Conservation (phyloP, 208 protist genomes). For the Trichomonas tenax region DNA sequence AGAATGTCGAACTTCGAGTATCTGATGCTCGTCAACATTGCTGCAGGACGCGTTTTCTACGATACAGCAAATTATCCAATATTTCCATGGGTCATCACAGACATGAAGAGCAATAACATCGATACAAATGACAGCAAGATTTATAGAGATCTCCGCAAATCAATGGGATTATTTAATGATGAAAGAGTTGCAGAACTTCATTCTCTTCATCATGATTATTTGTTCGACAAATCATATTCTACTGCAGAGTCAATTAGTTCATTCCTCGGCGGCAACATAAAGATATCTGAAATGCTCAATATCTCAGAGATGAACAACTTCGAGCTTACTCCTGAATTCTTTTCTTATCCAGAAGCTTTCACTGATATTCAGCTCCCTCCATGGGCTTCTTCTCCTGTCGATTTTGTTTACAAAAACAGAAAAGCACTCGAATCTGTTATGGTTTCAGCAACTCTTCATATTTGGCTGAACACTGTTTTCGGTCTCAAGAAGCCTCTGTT, state of each 20-base stretch:
- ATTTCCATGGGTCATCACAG: not conserved
- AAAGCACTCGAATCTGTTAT: not conserved
- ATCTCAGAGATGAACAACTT: not conserved
- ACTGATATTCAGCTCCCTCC: not conserved
- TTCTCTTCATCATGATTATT: not conserved
- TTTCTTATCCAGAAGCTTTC: not conserved
- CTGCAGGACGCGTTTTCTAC: not conserved
- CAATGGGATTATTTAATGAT: not conserved
- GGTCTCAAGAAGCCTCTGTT: not conserved
- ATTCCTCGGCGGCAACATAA: not conserved
- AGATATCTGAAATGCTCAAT: not conserved
- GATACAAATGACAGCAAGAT: not conserved
- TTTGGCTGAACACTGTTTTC: not conserved
- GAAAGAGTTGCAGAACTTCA: not conserved
- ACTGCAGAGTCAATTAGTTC: not conserved
- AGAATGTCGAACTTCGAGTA: not conserved
- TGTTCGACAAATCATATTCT: not conserved
- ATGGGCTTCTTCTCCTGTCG: not conserved
- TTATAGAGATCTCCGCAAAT: not conserved
- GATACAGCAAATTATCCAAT: not conserved
- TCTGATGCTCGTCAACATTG: not conserved
- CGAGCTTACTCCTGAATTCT: not conserved
- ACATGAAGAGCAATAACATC: not conserved
- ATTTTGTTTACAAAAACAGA: not conserved
- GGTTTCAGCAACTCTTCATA: not conserved